These are phyloP conservation scores for Xylaria castorea DNA, from an alignment of 495 filamentous ascomycete genomes.

Conservation along the genomic window DNA sequence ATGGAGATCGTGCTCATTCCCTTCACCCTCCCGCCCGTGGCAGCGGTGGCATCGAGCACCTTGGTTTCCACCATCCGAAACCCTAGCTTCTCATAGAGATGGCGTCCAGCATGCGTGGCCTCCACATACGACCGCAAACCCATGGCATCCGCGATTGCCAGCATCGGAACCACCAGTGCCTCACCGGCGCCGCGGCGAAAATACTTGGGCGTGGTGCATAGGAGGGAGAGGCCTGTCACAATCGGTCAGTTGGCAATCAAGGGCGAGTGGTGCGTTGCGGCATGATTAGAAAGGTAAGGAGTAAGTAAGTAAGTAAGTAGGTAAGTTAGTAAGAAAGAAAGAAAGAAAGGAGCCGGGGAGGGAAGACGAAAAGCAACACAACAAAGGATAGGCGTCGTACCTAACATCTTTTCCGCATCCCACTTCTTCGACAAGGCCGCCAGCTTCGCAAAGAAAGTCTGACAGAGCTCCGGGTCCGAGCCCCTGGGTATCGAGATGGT, in stretches of 20 bases:
- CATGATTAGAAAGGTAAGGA: conserved; percentile 1
- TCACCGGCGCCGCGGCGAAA: conserved; percentile 43
- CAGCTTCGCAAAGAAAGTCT: conserved; percentile 32
- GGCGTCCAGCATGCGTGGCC: conserved; percentile 42
- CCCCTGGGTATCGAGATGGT: conserved; percentile 30
- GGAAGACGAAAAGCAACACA: background rate
- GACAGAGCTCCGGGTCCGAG: conserved; percentile 26
- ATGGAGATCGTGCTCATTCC: conserved; percentile 30
- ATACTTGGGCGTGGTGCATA: conserved; percentile 48
- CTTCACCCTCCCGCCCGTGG: conserved; percentile 24
- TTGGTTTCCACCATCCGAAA: conserved; percentile 45
- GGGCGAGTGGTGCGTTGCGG: background rate
- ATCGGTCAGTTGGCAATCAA: background rate
- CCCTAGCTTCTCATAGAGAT: conserved; percentile 45
- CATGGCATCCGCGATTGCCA: conserved; percentile 39
- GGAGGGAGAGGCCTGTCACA: conserved; percentile 36
- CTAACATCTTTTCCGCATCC: conserved; percentile 36
- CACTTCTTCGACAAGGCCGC: conserved; percentile 32
- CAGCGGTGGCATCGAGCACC: conserved; percentile 39
- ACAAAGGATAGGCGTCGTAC: conserved; percentile 24
- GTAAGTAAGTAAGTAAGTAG: background rate
- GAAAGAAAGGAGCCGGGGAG: background rate
- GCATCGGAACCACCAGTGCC: conserved; percentile 39
- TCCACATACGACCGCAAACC: conserved; percentile 42
- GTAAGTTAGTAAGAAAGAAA: background rate